phyloP scores from a whole-genome alignment of 495 filamentous ascomycete species.

The Pyronema omphalodes region DNA sequence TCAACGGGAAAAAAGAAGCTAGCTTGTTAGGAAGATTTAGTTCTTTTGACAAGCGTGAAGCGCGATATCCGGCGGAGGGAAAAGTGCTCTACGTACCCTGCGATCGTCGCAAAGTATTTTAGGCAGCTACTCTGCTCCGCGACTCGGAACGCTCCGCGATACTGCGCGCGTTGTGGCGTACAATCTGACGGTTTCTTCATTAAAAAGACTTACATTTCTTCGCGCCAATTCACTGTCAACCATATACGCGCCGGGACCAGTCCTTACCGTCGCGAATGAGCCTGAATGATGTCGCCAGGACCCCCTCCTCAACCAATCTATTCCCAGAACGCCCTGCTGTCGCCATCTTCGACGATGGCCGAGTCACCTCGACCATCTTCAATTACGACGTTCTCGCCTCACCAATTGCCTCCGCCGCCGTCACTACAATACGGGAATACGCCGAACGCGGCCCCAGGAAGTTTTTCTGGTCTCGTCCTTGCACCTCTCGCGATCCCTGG shows the following conservation, averaged over 20 bases:
- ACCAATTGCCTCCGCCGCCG: constrained; percentile 20
- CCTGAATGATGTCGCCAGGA: constrained; percentile 26
- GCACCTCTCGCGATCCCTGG: constrained; percentile 17
- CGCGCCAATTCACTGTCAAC: constrained; percentile 4
- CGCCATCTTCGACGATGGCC: constrained; percentile 20
- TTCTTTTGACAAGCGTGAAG: constrained; percentile 15
- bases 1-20: constrained; percentile 22
- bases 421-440: constrained; percentile 11
- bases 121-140: neutral
- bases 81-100: neutral
- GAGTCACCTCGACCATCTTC: constrained; percentile 17
- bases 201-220: constrained; percentile 14
- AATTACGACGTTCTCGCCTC: constrained; percentile 11
- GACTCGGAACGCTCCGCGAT: neutral
- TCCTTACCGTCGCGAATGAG: constrained; percentile 15
- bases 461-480: constrained; percentile 18
- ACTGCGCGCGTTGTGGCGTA: neutral
- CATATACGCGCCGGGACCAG: constrained; percentile 8
- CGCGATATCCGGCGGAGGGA: neutral
- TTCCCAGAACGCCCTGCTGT: constrained; percentile 17
- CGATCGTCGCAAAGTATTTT: neutral
- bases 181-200: constrained; percentile 12
- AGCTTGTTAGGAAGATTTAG: constrained; percentile 17
- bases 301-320: constrained; percentile 24
- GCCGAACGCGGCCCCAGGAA: constrained; percentile 7